Base-by-base conservation (phyloP, 1,139 yeast genomes). In the Zygoascus meyerae region DNA sequence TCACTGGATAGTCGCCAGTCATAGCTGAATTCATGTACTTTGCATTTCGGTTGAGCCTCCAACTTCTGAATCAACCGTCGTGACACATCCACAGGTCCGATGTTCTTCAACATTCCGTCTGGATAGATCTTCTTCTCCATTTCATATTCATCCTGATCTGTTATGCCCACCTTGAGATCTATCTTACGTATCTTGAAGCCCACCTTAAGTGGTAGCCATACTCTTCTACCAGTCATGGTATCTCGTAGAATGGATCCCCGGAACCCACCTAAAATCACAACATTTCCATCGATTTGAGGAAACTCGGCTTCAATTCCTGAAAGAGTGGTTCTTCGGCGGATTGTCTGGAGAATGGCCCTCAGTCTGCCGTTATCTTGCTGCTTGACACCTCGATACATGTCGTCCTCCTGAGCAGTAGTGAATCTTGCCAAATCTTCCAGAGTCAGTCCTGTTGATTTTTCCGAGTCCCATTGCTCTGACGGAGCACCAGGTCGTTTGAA, bases 161-260 rank as follows among this genome's bases (percentile, higher is more conserved):
- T 68, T 0, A 94, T 92, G 0, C 95, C 95, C 12, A 89, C 69
- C 6, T 80, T 66, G 28, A 89, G 67, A 66, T 85, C 80, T 49
- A 83, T 78, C 58, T 80, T 83, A 16, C 83, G 69, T 38, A 87
- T 68, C 56, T 86, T 81, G 47, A 89, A 74, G 0, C 96, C 95
- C 0, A 94, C 95, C 58, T 84, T 83, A 30, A 87, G 63, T 0
- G 97, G 97, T 31, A 89, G 78, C 97, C 97, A 89, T 1, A 85
- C 77, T 44, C 92, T 70, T 51, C 81, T 77, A 14, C 72, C 68
- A 0, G 95, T 82, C 31, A 70, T 71, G 0, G 77, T 60, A 57
- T 86, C 94, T 41, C 94, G 65, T 47, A 89, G 65, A n/a, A 83
- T 76, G 28, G 89, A 80, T 1, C 97, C 97, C 57, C 97, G 71